Base-by-base conservation (phyloP, 352 stramenopile genomes). In the Peronosclerospora sorghi region DNA sequence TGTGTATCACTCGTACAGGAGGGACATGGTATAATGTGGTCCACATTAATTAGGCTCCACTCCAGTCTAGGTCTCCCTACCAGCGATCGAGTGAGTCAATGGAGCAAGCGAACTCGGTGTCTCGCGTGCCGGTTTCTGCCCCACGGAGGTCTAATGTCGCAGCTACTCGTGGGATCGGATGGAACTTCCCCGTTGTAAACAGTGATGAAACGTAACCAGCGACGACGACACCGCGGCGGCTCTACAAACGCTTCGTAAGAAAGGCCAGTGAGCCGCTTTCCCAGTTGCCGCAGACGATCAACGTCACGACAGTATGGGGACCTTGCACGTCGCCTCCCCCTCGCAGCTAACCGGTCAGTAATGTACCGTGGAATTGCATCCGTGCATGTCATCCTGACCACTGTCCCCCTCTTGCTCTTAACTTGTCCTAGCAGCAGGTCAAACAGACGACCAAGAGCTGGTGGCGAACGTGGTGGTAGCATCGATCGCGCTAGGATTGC, bases 401-500 rank as follows among this genome's bases (percentile, higher is more conserved):
- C 13, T 26, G 28, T 23, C 50, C 20, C 54, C 7, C 51, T n/a
- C n/a, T n/a, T n/a, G n/a, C n/a, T n/a, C 32, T 12, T 17, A 30
- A 7, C 19, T 41, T 27, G 27, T 59, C 4, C 51, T 13, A 41
- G 8, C 47, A 96, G 82, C 43, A 96, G 96, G 86, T 54, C 82
- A 29, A 92, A 93, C 46, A 77, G 54, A 10, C 45, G 57, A 40
- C 59, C 68, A 5, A 59, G 81, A 38, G 43, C 66, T 50, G 78
- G 92, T 47, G 90, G 88, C 7, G 73, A 97, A 41, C 75, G 93
- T 19, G 96, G 96, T 13, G 83, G 97, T 39, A 98, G 99, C 48
- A 96, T 99, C 53, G 98, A 98, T 70, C 99, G 95, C 8, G 94
- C 95, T 9, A 97, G 83, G 54, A 96, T 99, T 40, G 96, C 96